These are phyloP conservation scores for Fusarium keratoplasticum DNA, from an alignment of 2,329 filamentous ascomycete species.

Conservation along the genomic window DNA sequence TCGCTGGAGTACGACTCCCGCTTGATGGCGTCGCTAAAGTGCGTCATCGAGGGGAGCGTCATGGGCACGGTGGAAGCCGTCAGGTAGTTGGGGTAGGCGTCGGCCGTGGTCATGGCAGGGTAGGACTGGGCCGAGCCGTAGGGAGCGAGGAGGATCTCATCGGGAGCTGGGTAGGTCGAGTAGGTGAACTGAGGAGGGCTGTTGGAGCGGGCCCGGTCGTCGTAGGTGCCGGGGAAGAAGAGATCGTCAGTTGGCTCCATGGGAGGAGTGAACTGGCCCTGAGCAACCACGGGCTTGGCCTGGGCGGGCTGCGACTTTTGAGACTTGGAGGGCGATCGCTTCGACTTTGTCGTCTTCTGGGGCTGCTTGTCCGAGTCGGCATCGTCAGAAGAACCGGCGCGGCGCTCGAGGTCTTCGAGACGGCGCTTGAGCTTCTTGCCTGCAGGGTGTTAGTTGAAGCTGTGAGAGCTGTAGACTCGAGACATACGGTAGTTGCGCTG, in stretches of 20 bases:
- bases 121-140: constrained; percentile 67
- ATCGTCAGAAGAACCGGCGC: constrained; percentile 70
- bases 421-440: constrained; percentile 95
- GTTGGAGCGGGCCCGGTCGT: constrained; percentile 75
- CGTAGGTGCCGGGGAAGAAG: constrained; percentile 70
- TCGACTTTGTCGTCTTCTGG: constrained; percentile 47
- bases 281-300: constrained; percentile 55
- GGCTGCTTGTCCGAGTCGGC: constrained; percentile 52
- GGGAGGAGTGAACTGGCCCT: constrained; percentile 71
- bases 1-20: constrained; percentile 70
- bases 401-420: constrained; percentile 85
- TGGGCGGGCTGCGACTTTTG: constrained; percentile 46
- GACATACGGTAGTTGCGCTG: constrained; percentile 94
- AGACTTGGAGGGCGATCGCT: constrained; percentile 46
- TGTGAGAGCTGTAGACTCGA: not conserved
- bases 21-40: constrained; percentile 75
- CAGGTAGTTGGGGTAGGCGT: constrained; percentile 69
- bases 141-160: constrained; percentile 70
- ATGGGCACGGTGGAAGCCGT: constrained; percentile 63
- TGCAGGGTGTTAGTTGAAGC: constrained; percentile 48
- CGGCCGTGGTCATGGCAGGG: constrained; percentile 62
- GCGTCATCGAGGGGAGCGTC: constrained; percentile 73
- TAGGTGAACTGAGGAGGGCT: constrained; percentile 78
- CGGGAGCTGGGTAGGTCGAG: constrained; percentile 74
- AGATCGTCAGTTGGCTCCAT: constrained; percentile 73